Base-by-base conservation (phyloP, 495 filamentous ascomycete genomes). In the Aspergillus leporis region DNA sequence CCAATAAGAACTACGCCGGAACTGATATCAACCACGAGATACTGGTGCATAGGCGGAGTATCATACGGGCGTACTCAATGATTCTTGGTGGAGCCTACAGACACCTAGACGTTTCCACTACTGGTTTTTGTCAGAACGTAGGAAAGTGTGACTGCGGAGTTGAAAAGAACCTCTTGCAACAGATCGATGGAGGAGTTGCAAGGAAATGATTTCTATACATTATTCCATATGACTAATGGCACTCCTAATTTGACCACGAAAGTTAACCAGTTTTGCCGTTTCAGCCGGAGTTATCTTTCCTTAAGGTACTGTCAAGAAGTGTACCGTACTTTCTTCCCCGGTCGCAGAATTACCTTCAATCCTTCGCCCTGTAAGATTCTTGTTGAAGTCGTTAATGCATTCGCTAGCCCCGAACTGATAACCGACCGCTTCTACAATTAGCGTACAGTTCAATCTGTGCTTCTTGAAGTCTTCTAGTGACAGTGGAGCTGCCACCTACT, bases 401-500 rank as follows among this genome's bases (percentile, higher is more conserved):
- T 47, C 43, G 21, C 43, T 47, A 47, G 21, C 8, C 18, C 19
- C 18, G 40, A 43, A 6, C 43, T 19, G 43, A 47, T 47, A 47
- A 47, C 18, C 21, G 43, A 1, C 43, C 19, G 43, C 19, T 47
- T 47, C 43, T 47, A 47, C 5, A 47, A 23, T 47, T 47, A 47
- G 43, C 43, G 4, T 47, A 16, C 38, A n/a, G n/a, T n/a, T 5
- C 14, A 41, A n/a, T n/a, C 10, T 41, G 16, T n/a, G 43, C 43
- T 47, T 47, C 43, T 47, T 23, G 43, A 22, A 47, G 43, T 41
- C 38, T n/a, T 41, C 38, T 41, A 41, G 14, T 41, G 38, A 41
- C 14, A 16, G 38, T 41, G 38, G 38, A 41, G 38, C 38, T 41
- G 38, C 38, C 14, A n/a, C 38, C 3, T 41, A 47, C 43, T 14